Evolutionary conservation across 2,329 filamentous ascomycete genomes (phyloP).

Genomic region (Fusarium chlamydosporum): DNA sequence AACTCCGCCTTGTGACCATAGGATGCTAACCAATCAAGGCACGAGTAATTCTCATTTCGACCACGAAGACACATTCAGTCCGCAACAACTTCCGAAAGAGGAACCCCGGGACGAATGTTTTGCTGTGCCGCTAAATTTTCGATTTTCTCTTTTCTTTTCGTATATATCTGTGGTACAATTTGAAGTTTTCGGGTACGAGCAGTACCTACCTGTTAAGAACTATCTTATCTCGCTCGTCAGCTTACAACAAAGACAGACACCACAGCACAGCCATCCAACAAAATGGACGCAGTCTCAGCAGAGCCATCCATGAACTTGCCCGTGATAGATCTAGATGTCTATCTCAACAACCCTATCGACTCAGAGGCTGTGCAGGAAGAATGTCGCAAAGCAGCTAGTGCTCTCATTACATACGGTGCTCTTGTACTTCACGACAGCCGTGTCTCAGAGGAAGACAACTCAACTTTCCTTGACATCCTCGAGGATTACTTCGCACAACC

Average conservation of each 20-base stretch:
- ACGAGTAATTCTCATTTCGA: slow-evolving; percentile 28
- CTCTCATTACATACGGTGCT: slow-evolving; percentile 72
- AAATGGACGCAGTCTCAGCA: slow-evolving; percentile 45
- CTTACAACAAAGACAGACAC: neutral
- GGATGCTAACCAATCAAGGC: slow-evolving; percentile 33
- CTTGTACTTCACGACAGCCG: slow-evolving; percentile 72
- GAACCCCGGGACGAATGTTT: slow-evolving; percentile 28
- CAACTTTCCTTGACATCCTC: slow-evolving; percentile 71
- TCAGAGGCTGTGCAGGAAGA: slow-evolving; percentile 64
- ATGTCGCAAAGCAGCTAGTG: slow-evolving; percentile 67
- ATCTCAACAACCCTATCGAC: slow-evolving; percentile 61
- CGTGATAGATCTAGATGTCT: slow-evolving; percentile 71
- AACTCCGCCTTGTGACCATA: slow-evolving; percentile 33
- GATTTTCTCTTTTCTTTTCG: neutral
- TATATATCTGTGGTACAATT: slow-evolving; percentile 3
- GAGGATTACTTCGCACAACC: slow-evolving; percentile 76
- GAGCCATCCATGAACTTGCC: slow-evolving; percentile 68
- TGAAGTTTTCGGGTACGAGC: neutral
- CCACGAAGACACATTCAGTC: slow-evolving; percentile 38
- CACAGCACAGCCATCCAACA: neutral
- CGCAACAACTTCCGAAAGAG: slow-evolving; percentile 41
- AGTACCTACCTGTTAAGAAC: neutral
- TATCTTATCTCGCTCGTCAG: neutral
- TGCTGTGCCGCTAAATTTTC: slow-evolving; percentile 13
- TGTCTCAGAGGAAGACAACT: slow-evolving; percentile 69